Evolutionary conservation across 805 yeast genomes (phyloP).

Genomic region (Sugiyamaella boreocaroliniensis): DNA sequence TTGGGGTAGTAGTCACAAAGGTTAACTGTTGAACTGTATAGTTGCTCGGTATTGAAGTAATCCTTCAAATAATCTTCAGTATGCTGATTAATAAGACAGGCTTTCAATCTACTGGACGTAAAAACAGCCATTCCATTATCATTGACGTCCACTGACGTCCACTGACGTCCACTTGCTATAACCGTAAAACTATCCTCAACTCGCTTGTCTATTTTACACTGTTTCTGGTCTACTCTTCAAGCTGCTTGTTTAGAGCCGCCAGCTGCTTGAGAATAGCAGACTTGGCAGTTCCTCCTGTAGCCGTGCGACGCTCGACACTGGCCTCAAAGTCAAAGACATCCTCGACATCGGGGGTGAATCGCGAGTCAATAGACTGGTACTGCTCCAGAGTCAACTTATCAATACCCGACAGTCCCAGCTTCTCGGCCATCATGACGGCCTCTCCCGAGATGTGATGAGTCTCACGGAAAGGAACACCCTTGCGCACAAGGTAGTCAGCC

Average conservation of each 20-base stretch:
- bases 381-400: conserved; percentile 75
- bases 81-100: no score
- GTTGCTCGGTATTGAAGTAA: no score
- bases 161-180: neutral
- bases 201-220: neutral
- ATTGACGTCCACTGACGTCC: no score
- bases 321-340: conserved; percentile 87
- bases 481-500: conserved; percentile 95
- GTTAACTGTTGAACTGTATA: no score
- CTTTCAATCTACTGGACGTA: no score
- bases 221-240: neutral
- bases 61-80: no score
- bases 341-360: conserved; percentile 76
- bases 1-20: no score
- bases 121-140: no score
- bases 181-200: neutral
- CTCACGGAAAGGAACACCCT: conserved; percentile 98
- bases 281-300: conserved; percentile 96
- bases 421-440: conserved; percentile 90
- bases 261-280: conserved; percentile 80
- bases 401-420: conserved; percentile 66
- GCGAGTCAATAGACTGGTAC: conserved; percentile 66
- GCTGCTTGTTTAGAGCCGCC: neutral
- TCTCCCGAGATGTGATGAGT: conserved; percentile 98
- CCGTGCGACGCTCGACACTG: conserved; percentile 93